Conservation (phyloP, 805 yeast genomes). For the Yamadazyma nakazawae region DNA sequence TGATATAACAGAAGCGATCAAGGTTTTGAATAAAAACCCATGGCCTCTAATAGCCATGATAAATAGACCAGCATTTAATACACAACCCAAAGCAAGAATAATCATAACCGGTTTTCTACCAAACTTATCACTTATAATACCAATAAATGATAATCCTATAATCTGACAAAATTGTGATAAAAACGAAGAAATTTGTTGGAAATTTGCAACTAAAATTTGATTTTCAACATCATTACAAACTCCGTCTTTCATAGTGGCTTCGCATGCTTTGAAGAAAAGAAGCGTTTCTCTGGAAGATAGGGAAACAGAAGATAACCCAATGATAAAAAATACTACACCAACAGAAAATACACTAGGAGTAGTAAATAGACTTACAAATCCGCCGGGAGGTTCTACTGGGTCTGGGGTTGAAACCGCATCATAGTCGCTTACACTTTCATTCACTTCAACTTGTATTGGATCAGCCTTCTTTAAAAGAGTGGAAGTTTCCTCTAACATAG, state of each 20-base stretch:
- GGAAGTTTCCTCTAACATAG: background rate
- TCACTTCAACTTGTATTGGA: background rate
- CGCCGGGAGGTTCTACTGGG: background rate
- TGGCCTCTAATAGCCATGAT: background rate
- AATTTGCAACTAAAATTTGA: constrained; percentile 39
- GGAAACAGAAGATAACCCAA: background rate
- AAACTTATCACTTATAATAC: constrained; percentile 34
- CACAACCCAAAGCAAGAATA: constrained; percentile 13
- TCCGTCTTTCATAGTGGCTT: constrained; percentile 9
- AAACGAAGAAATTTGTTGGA: constrained; percentile 42
- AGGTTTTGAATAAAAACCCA: constrained; percentile 10
- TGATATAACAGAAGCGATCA: constrained; percentile 42
- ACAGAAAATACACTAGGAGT: background rate
- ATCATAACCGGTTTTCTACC: constrained; percentile 32
- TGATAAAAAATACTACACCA: background rate
- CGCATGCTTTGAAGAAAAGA: constrained; percentile 8
- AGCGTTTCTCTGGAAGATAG: constrained; percentile 2
- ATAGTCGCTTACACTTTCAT: background rate
- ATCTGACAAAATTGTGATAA: constrained; percentile 45
- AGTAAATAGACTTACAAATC: background rate
- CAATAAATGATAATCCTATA: constrained; percentile 51
- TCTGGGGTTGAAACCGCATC: background rate
- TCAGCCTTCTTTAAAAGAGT: background rate
- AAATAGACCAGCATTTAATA: background rate
- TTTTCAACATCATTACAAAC: constrained; percentile 28